phyloP scores from a whole-genome alignment of 805 yeast genomes.

The Yarrowia divulgata region DNA sequence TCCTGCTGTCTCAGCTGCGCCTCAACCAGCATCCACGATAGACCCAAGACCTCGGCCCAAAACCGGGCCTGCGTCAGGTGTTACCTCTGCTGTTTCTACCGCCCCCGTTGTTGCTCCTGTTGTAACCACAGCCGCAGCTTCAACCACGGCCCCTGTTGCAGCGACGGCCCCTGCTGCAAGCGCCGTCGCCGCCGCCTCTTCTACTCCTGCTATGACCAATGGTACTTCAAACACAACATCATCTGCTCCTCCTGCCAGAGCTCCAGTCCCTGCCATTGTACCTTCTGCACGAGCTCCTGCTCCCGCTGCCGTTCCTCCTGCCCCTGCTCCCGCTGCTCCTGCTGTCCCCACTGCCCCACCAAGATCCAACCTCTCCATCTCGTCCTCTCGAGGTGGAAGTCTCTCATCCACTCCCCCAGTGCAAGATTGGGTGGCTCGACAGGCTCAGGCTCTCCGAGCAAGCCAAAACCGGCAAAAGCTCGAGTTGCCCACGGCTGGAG shows the following conservation, averaged over 20 bases:
- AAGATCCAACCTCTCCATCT: background rate
- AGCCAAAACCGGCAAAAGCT: background rate
- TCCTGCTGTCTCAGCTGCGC: background rate
- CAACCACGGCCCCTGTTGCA: background rate
- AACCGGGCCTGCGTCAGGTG: background rate
- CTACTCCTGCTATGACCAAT: background rate
- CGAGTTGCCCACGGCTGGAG: background rate
- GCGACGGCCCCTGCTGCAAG: background rate
- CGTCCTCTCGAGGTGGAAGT: background rate
- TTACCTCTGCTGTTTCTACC: background rate
- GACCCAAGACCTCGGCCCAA: background rate
- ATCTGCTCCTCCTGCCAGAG: background rate
- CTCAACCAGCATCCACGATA: background rate
- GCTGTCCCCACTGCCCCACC: background rate
- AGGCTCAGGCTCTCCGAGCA: slow-evolving; percentile 7
- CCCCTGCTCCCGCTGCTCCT: background rate
- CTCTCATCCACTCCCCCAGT: background rate
- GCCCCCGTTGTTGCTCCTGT: background rate
- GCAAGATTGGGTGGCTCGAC: slow-evolving; percentile 4
- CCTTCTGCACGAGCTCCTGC: background rate
- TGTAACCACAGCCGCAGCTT: too few relatives aligned
- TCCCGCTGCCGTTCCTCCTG: background rate
- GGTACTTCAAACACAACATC: background rate
- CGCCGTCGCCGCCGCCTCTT: background rate
- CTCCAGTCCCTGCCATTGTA: background rate